Base-by-base conservation (phyloP, 2,329 filamentous ascomycete species). In the Tolypocladium album region DNA sequence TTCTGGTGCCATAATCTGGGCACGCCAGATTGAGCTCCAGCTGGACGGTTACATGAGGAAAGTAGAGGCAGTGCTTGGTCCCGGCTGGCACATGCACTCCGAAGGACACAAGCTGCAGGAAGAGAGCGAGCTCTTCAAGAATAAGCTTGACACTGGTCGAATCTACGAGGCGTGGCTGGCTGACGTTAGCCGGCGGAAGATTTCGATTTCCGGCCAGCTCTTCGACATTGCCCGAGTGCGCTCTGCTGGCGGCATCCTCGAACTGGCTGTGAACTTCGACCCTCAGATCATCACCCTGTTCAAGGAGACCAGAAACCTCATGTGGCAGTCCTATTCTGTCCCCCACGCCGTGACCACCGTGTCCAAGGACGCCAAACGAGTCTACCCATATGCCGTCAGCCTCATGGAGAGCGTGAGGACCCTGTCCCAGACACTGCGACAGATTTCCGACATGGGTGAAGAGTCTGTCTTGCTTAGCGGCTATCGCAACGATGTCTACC, bases 361-460 rank as follows among this genome's bases (percentile, higher is more conserved):
- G 59, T 96, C 95, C 1, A 99, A 97, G 74, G 94, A 99, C 72
- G 95, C 94, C n/a, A 96, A 97, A 75, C 86, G 94, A 58, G 94
- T 99, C 4, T 99, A 99, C 68, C 94, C 94, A 0, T 99, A 95
- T 69, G 94, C 95, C 31, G 92, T 99, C 65, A 97, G 92, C 70
- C 77, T 99, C 65, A 99, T 99, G 92, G 94, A 99, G 76, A 97
- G 92, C 68, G 91, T 97, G n/a, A 85, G 92, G 61, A 97, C 92
- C 0, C 88, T 96, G 64, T 84, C 91, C 2, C 93, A 97, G 74
- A 97, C 92, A 0, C 88, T 88, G 66, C 87, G 91, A 38, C 86
- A 89, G 57, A 95, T 99, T 61, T 80, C 85, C 22, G 85, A 88
- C 59, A 93, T 99, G 90, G 84, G 87, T 13, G 89, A 93, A 65